Conservation (phyloP, 2,329 filamentous ascomycete genomes). For the Fusarium clavum region DNA sequence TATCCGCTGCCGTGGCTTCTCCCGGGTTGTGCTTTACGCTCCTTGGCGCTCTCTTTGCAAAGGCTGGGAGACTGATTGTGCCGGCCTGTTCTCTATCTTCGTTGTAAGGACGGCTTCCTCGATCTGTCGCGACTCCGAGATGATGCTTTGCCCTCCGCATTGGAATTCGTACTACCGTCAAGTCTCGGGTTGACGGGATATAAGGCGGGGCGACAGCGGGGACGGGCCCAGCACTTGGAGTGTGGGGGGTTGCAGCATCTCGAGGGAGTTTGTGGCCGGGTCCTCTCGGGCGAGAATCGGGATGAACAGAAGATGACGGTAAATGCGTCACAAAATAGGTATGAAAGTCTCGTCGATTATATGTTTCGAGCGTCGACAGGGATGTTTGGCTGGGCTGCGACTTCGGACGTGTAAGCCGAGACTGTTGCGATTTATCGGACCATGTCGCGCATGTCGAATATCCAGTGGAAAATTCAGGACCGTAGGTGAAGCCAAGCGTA, state of each 20-base stretch:
- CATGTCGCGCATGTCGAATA: slow-evolving; percentile 18
- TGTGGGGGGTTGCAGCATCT: slow-evolving; percentile 84
- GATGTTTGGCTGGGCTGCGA: slow-evolving; percentile 8
- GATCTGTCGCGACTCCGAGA: slow-evolving; percentile 82
- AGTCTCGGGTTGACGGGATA: slow-evolving; percentile 72
- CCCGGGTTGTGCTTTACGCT: slow-evolving; percentile 64
- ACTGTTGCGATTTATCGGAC: slow-evolving; percentile 22
- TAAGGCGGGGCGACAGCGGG: slow-evolving; percentile 71
- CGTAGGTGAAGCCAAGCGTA: neutral
- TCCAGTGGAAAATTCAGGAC: neutral
- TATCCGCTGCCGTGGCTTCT: slow-evolving; percentile 77
- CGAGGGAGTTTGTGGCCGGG: slow-evolving; percentile 89
- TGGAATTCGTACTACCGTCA: slow-evolving; percentile 95
- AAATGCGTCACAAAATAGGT: slow-evolving; percentile 98
- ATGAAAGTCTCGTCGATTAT: slow-evolving; percentile 73
- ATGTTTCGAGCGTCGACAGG: slow-evolving; percentile 17
- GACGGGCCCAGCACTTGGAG: slow-evolving; percentile 62
- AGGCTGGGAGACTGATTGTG: slow-evolving; percentile 91
- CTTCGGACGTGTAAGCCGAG: slow-evolving; percentile 22
- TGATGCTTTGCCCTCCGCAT: slow-evolving; percentile 95
- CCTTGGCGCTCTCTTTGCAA: slow-evolving; percentile 84
- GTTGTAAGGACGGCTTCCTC: slow-evolving; percentile 88
- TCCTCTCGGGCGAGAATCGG: slow-evolving; percentile 76
- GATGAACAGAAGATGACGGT: slow-evolving; percentile 91
- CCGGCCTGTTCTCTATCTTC: slow-evolving; percentile 96